These are phyloP conservation scores for Perkinsus chesapeaki DNA, from an alignment of 169 alveolate genomes.

Conservation along the genomic window DNA sequence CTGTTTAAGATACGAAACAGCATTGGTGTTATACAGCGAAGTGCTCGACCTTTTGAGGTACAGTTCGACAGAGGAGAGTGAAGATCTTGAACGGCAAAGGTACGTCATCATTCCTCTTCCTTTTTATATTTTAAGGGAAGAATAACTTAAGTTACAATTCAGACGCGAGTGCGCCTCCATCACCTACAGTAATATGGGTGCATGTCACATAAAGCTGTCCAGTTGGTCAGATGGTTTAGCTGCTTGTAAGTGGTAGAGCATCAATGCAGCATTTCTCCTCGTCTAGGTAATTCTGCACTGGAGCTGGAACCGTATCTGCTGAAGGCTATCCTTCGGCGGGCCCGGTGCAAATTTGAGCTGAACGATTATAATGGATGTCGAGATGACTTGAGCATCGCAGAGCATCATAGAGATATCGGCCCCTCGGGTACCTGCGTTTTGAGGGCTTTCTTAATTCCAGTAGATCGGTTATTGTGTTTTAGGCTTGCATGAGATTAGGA, in stretches of 20 bases:
- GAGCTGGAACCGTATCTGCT: background rate
- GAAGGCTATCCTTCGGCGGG: background rate
- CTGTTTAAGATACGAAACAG: background rate
- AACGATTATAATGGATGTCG: background rate
- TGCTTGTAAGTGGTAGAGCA: background rate
- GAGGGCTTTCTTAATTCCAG: background rate
- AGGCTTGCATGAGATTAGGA: background rate
- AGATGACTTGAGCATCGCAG: background rate
- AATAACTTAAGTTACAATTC: background rate
- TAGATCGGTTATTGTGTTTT: background rate
- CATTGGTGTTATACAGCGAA: background rate
- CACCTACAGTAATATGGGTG: background rate
- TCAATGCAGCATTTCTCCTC: background rate
- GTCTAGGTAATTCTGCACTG: background rate
- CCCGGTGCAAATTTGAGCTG: background rate
- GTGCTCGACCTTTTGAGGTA: background rate
- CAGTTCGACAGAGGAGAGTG: background rate
- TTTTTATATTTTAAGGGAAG: background rate
- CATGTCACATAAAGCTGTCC: background rate
- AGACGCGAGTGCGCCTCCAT: background rate
- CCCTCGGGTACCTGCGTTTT: background rate
- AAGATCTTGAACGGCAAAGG: background rate
- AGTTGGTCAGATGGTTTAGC: background rate
- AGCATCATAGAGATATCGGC: background rate
- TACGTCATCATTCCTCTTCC: background rate